Evolutionary conservation across 2,329 filamentous ascomycete species (phyloP), one percentile per base, ranked within the genome.

Genomic region (Exophiala sideris): DNA sequence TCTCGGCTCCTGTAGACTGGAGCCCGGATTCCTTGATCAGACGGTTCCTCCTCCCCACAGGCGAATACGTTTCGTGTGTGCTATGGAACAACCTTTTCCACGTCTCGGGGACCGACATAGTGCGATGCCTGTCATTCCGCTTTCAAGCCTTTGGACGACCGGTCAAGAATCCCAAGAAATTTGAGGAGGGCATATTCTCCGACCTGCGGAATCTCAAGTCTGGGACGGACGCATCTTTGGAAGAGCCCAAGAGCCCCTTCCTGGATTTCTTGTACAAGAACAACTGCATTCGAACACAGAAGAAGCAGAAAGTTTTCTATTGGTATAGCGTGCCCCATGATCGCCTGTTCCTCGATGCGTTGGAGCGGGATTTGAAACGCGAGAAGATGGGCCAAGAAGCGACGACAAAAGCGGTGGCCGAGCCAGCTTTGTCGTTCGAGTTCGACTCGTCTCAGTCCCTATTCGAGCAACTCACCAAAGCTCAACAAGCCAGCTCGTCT

Each of bases 291-390:
- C 87, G 94, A 65, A 99, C 94, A 35, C 94, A 99, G 75, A 99
- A 99, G 85, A 99, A 99, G 82, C 94, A 99, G 71, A 99, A 99
- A 80, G 94, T 99, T 62, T 99, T 99, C 70, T 99, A 97, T 78
- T 99, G 94, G 94, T 99, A 97, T 76, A 96, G 91, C 77, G 94
- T 99, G 45, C 94, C 94, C 1, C 94, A 99, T 72, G 94, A 99
- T 74, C 85, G 94, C 50, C 84, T 99, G 48, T 99, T 99, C 76
- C 86, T 99, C 64, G 94, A 99, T 76, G 94, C 94, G 36, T 79
- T 99, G 65, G 94, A 99, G 80, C 87, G 94, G 62, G 94, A 99
- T 70, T 76, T 99, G 69, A 99, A 99, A 85, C 85, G 94, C 68
- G 94, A 99, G 77, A 99, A 99, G 83, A 97, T 97, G 92, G 87